phyloP scores from a whole-genome alignment of 73 alveolate species.

The Paramecium pentaurelia region DNA sequence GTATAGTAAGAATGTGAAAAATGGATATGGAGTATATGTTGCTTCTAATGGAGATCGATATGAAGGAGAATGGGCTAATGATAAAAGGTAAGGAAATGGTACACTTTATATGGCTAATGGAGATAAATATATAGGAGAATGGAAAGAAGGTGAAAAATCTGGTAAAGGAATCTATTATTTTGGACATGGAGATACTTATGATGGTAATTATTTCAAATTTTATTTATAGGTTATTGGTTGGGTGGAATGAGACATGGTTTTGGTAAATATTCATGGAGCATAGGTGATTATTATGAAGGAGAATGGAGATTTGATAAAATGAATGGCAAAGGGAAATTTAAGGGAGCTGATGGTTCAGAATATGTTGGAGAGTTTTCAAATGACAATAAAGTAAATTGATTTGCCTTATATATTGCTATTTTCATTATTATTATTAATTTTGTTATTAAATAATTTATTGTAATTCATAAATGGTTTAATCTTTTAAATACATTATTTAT shows the following conservation, averaged over 20 bases:
- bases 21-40: conserved; percentile 71
- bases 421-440: background rate
- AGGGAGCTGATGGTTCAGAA: conserved; percentile 64
- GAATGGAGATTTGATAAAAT: conserved; percentile 73
- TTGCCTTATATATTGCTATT: background rate
- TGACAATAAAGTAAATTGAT: conserved; percentile 24
- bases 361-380: conserved; percentile 59
- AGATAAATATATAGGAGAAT: conserved; percentile 60
- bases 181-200: conserved; percentile 49
- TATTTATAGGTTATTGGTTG: conserved; percentile 41
- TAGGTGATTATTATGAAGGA: conserved; percentile 74
- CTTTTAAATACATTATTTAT: background rate
- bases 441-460: background rate
- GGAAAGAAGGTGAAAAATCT: conserved; percentile 64
- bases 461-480: background rate
- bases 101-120: conserved; percentile 46
- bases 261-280: conserved; percentile 62
- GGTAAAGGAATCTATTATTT: conserved; percentile 55
- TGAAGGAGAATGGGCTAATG: conserved; percentile 61
- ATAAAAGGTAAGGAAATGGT: conserved; percentile 55
- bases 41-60: conserved; percentile 65
- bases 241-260: conserved; percentile 75
- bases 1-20: conserved; percentile 56
- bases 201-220: background rate
- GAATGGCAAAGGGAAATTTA: conserved; percentile 70